phyloP scores from a whole-genome alignment of 2,329 filamentous ascomycete species.

The Thermoascus crustaceus region DNA sequence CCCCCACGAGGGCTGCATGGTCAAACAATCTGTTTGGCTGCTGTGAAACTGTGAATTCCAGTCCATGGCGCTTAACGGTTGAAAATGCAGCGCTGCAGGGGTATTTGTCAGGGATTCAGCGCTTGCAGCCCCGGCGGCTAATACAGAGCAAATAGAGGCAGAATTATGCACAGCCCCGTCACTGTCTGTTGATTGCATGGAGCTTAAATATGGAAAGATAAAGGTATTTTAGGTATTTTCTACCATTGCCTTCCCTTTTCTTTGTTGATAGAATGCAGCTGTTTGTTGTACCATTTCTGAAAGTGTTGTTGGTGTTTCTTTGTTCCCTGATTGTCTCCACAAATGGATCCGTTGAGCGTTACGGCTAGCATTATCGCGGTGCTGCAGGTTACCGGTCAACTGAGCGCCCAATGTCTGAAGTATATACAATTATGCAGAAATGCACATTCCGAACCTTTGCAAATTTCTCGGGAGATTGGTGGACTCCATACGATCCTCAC shows the following conservation, averaged over 20 bases:
- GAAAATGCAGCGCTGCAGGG: background rate
- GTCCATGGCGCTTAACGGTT: too few relatives aligned
- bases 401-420: conserved; percentile 6
- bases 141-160: background rate
- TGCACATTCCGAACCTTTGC: conserved; percentile 3
- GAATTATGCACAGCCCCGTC: background rate
- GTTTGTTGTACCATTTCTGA: background rate
- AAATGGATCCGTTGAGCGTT: conserved; percentile 13
- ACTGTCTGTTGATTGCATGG: background rate
- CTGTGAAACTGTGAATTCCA: too few relatives aligned
- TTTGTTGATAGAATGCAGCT: background rate
- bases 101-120: background rate
- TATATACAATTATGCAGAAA: conserved; percentile 6
- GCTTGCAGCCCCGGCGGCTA: background rate
- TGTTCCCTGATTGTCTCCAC: background rate
- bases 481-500: conserved; percentile 6
- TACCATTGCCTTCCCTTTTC: background rate
- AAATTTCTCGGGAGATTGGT: conserved; percentile 6
- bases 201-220: background rate
- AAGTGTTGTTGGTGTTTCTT: background rate
- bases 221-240: background rate
- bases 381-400: conserved; percentile 5
- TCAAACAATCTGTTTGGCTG: too few relatives aligned
- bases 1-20: too few relatives aligned
- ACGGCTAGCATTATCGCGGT: conserved; percentile 12